Conservation (phyloP, 2,329 filamentous ascomycete genomes). For the Verticillium nubilum region DNA sequence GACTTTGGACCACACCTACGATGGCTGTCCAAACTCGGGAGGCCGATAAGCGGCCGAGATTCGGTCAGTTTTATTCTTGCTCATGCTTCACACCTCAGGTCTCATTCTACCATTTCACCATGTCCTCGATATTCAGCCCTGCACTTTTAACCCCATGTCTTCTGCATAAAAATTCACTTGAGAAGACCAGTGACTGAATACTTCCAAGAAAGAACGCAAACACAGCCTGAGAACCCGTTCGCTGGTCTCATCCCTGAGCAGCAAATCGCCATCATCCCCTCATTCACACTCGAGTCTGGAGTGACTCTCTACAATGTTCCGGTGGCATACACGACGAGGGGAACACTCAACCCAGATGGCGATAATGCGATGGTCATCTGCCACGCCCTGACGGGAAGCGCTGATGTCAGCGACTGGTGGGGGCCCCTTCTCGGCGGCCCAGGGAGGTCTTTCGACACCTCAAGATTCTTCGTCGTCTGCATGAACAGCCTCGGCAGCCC, state of each 20-base stretch:
- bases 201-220: conserved; percentile 57
- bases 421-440: conserved; percentile 73
- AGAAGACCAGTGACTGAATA: conserved; percentile 54
- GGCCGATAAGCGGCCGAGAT: conserved; percentile 18
- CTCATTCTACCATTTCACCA: not conserved
- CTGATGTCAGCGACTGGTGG: conserved; percentile 86
- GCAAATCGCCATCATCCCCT: conserved; percentile 77
- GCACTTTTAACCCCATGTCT: not conserved
- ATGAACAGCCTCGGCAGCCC: conserved; percentile 83
- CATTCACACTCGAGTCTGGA: conserved; percentile 90
- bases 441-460: conserved; percentile 74
- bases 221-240: conserved; percentile 90
- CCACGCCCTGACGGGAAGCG: conserved; percentile 79
- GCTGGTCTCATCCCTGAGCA: conserved; percentile 82
- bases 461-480: conserved; percentile 79
- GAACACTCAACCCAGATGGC: conserved; percentile 50
- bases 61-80: conserved; percentile 23
- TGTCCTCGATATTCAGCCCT: not conserved
- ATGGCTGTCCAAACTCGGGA: conserved; percentile 17
- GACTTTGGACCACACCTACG: conserved; percentile 5
- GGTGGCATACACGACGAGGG: conserved; percentile 62
- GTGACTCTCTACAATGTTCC: conserved; percentile 73
- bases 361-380: conserved; percentile 74
- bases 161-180: conserved; percentile 3
- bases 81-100: not conserved